Base-by-base conservation (phyloP, 768 basidiomycete species). In the Rhizopogon vulgaris region DNA sequence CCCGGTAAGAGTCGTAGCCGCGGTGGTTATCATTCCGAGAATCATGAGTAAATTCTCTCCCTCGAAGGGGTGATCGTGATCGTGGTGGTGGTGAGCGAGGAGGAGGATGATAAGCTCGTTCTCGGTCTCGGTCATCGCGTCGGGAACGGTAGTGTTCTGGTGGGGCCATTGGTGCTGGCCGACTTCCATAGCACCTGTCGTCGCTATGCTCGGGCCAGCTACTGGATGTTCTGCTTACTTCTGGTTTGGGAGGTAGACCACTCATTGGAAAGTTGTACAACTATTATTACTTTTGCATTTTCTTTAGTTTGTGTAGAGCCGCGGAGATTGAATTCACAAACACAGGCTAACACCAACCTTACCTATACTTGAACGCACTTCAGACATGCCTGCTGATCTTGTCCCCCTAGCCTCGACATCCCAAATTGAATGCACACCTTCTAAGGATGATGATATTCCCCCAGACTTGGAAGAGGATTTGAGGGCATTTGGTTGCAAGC, bases 401-500 rank as follows among this genome's bases (percentile, higher is more conserved):
- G 83, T 91, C 63, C 93, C 94, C 4, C 75, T 97, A 41, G 94
- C 94, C 2, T 87, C 90, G 1, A 71, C 87, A 4, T 68, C 77
- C 1, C 94, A 96, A 61, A 80, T 94, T 45, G 75, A 85, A 58
- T 78, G 76, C 36, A 87, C 90, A 0, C 94, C 94, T 0, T 97
- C 94, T 0, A 65, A 71, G 25, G 78, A 82, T 55, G 94, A 97
- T 72, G 90, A 89, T 0, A 77, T 98, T 8, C 86, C 94, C 0
- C 67, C 64, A 18, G 83, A 87, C 22, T 69, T 96, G 12, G 95
- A 99, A 65, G 83, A 89, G 52, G 94, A 96, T 59, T 76, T 99
- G 34, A 76, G 94, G 41, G 85, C 87, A 0, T 91, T 85, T 59
- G 96, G 94, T 2, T 95, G 93, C 68, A 91, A 94, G 71, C 75